Conservation (phyloP, 805 yeast species). For the Lachancea meyersii region DNA sequence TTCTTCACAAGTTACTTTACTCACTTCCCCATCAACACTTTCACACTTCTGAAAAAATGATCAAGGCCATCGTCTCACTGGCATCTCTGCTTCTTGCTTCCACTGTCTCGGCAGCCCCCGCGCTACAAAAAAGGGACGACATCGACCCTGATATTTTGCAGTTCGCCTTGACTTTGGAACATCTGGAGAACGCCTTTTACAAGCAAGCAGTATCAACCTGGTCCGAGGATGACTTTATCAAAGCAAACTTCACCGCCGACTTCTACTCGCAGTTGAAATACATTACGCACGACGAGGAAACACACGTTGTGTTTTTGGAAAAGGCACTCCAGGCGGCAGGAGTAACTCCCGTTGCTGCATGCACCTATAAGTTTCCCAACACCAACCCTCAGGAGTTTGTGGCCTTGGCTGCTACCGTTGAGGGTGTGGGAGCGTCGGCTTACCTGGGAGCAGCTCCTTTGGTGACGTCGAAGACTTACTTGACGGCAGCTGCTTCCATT, state of each 20-base stretch:
- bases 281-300: conserved; percentile 9
- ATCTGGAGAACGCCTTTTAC: conserved; percentile 7
- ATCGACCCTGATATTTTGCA: conserved; percentile 6
- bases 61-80: too few relatives aligned
- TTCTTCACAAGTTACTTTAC: too few relatives aligned
- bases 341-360: conserved; percentile 6
- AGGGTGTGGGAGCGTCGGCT: conserved; percentile 8
- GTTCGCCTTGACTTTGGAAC: conserved; percentile 8
- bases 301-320: conserved; percentile 5
- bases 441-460: conserved; percentile 8
- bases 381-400: conserved; percentile 1
- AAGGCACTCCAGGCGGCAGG: conserved; percentile 4
- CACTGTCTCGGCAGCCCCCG: conserved; percentile 2
- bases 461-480: conserved; percentile 3
- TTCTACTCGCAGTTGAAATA: conserved; percentile 8
- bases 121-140: background rate
- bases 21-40: background rate
- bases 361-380: conserved; percentile 5
- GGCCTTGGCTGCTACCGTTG: conserved; percentile 2
- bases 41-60: too few relatives aligned
- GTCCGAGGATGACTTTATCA: conserved; percentile 6
- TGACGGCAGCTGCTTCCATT: conserved; percentile 8
- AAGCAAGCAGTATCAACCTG: conserved; percentile 8
- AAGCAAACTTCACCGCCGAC: conserved; percentile 5
- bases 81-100: background rate